Evolutionary conservation across 345 rosid species (phyloP).

Genomic region (Cardamine resedifolia): DNA sequence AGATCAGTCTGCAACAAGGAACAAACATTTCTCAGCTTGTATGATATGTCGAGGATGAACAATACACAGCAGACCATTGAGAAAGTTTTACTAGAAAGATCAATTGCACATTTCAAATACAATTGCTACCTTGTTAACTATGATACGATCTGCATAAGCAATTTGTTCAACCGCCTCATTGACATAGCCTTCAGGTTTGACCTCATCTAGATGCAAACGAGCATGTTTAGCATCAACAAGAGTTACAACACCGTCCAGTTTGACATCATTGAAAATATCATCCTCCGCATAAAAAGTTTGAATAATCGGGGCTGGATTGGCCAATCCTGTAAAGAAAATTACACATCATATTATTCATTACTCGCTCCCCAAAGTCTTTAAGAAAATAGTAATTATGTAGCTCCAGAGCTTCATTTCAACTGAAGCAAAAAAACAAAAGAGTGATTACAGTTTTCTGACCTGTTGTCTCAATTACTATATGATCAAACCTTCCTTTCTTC

Average conservation of each 20-base stretch:
- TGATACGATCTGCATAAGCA: constrained; percentile 90
- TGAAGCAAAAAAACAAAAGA: background rate
- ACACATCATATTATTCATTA: background rate
- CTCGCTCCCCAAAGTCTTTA: background rate
- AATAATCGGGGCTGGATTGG: constrained; percentile 96
- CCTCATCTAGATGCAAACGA: constrained; percentile 70
- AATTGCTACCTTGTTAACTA: constrained; percentile 70
- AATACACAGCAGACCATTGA: background rate
- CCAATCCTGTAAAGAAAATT: constrained; percentile 63
- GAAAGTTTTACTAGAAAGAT: constrained; percentile 1
- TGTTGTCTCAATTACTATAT: constrained; percentile 95
- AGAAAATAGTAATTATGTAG: background rate
- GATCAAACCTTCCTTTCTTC: constrained; percentile 87
- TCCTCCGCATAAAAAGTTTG: constrained; percentile 97
- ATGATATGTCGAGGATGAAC: background rate
- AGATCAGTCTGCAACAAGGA: constrained; percentile 68
- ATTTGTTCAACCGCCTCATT: constrained; percentile 97
- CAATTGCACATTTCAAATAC: background rate
- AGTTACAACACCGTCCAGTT: constrained; percentile 92
- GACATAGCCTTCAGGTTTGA: constrained; percentile 85
- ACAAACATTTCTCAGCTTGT: constrained; percentile 4
- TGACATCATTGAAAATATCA: constrained; percentile 70
- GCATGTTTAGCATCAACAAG: constrained; percentile 97
- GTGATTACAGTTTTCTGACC: constrained; percentile 39
- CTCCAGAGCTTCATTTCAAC: background rate